Base-by-base conservation (phyloP, 1,284 basidiomycete species). In the Microstroma glucosiphilum region DNA sequence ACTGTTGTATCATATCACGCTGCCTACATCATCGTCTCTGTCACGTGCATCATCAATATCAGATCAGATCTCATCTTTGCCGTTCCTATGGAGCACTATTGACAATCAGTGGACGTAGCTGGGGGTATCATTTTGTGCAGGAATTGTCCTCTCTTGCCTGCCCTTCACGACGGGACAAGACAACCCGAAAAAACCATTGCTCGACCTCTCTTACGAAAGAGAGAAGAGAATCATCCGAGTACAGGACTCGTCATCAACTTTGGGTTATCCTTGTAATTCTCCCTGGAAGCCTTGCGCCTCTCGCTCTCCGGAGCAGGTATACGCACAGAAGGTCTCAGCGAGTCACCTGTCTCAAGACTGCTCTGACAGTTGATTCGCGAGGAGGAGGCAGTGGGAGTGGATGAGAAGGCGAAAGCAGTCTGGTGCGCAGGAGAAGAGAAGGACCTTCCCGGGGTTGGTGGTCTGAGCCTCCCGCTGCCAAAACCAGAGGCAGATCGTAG, bases 171-270 rank as follows among this genome's bases (percentile, higher is more conserved):
- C n/a, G n/a, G n/a, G n/a, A n/a, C n/a, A n/a, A n/a, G n/a, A n/a
- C n/a, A n/a, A n/a, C n/a, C 30, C 3, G 30, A 9, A 37, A 37
- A 37, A 37, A 9, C 9, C 30, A 4, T 9, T 9, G 30, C 30
- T 9, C 9, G 30, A 3, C 30, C 30, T 37, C 30, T 37, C 30
- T 9, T 9, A 37, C 30, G 9, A 9, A 37, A 37, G 3, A 9
- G 4, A 37, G 3, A 4, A 3, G 30, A 37, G 30, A 9, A 9
- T 37, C 30, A 37, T 9, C 30, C 30, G 30, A 37, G 30, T 9
- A 37, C 30, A 9, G 30, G 30, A 37, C 30, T 37, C 30, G 51
- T 54, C 15, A 54, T 15, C 51, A 54, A 23, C 51, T 54, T 54
- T 7, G 21, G 13, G 15, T 54, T 54, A 6, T 25, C 51, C n/a